Base-by-base conservation (phyloP, 495 filamentous ascomycete species). In the Evansstolkia leycettana region DNA sequence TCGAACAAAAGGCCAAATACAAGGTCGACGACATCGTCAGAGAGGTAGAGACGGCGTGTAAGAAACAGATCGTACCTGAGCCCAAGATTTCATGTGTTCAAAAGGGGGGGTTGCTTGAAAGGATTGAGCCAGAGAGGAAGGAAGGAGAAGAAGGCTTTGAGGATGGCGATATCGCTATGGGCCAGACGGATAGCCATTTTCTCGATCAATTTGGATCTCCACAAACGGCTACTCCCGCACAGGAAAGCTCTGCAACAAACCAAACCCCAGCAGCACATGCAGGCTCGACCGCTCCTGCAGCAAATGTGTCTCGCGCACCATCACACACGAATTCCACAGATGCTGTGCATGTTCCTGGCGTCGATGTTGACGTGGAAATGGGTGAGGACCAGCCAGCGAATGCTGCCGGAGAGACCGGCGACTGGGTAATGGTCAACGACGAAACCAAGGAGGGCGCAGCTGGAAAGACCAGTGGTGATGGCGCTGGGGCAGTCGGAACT, bases 101-200 rank as follows among this genome's bases (percentile, higher is more conserved):
- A 39, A 76, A 82, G 41, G 82, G 82, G 34, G 82, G 79, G 18
- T 64, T 84, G 26, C 61, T 82, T 45, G 75, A 84, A 43, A 70
- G 69, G 40, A 56, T 67, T 19, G 64, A 68, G 28, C 58, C 67
- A 1, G 55, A 63, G 24, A 61, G 57, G 36, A 15, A 33, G 23
- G 29, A 40, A n/a, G 29, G 38, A 12, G 53, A 42, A 8, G 48
- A 55, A 9, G 69, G 67, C 45, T 72, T 65, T 28, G 62, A 60
- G 2, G 72, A 76, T 45, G 60, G 64, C 8, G 79, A 82, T 47
- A 69, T 82, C 41, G 68, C 78, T 37, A 76, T 82, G 74, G 77
- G 73, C 18, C 67, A 73, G 19, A 73, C 71, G 1, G 75, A 72
- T 26, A 46, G 45, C 18, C 67, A 74, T 34, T 55, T 81, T 13